Evolutionary conservation across 2,329 filamentous ascomycete genomes (phyloP), one percentile per base, ranked within the genome.

Genomic region (Drechslerella stenobrocha): DNA sequence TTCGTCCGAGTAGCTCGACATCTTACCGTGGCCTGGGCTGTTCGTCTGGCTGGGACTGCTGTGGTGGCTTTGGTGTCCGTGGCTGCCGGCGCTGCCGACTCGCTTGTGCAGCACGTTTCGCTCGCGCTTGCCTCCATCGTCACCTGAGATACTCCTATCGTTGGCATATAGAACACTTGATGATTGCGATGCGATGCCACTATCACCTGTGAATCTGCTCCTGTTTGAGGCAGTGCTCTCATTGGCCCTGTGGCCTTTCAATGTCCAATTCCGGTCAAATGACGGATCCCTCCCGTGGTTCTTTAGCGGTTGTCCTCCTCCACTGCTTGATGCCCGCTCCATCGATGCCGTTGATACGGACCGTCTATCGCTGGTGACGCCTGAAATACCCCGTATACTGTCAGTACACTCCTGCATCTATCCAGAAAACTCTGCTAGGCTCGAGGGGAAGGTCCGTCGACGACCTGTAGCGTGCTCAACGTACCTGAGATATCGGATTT

Each of bases 61-160:
- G 37, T 78, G 77, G 18, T 42, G 37, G 37, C 37, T 42, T 18
- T 78, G 77, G 69, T 83, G 86, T 65, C 85, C 83, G 60, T 88
- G 86, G 78, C 63, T 60, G 44, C 63, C 63, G 15, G 63, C 53
- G 55, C 63, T 67, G 45, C 55, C 48, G 35, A 45, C 48, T 46
- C 51, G 45, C 50, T 93, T 95, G 76, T 89, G 89, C 70, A 96
- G 79, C 46, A 93, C 80, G 74, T 90, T 95, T 45, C 88, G 83
- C 72, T 83, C 85, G 61, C 87, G 84, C 42, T 83, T 83, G 70
- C 96, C 13, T 67, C 95, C 88, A 58, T 77, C 76, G 71, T 47
- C 71, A 70, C 26, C 71, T 55, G 34, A 45, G 77, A 74, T 52
- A 76, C 72, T 9, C 73, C 73, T 32, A 73, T 72, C 28, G 74